Percentiles rank a stretch among this genome's conserved stretches.
Evolutionary conservation across 2,329 filamentous ascomycete species (phyloP).

Genomic region (Neurospora sp.): DNA sequence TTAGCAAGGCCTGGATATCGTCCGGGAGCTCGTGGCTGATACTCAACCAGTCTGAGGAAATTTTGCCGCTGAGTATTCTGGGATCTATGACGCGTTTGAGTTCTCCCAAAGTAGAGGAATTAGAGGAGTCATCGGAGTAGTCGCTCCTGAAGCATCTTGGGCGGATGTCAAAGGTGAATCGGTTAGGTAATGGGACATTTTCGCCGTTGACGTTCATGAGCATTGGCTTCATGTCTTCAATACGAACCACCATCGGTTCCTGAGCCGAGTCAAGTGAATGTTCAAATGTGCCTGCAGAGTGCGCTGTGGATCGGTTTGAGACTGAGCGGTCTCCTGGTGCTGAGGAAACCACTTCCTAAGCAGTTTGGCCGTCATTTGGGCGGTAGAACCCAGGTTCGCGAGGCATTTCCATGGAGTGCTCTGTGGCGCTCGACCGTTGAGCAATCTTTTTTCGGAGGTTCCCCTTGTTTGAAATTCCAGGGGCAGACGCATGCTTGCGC

Average conservation of each 20-base stretch:
- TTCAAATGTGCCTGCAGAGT: neutral
- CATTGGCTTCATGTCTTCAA: slow-evolving; percentile 11
- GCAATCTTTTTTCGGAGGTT: neutral
- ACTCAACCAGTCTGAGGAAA: neutral
- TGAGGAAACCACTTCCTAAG: slow-evolving; percentile 13
- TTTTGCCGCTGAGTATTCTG: neutral
- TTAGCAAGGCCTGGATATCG: neutral
- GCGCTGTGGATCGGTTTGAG: neutral
- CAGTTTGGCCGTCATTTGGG: slow-evolving; percentile 3
- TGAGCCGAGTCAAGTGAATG: neutral
- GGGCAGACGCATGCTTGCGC: slow-evolving; percentile 10
- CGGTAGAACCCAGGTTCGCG: slow-evolving; percentile 3
- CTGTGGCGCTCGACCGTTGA: slow-evolving; percentile 1
- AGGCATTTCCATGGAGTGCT: slow-evolving; percentile 1
- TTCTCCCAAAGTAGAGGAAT: slow-evolving; percentile 1
- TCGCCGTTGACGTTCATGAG: slow-evolving; percentile 12
- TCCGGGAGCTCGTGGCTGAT: neutral
- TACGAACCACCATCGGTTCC: slow-evolving; percentile 8
- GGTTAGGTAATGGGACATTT: slow-evolving; percentile 11
- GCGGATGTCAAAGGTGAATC: slow-evolving; percentile 13
- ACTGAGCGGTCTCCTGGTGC: slow-evolving; percentile 6
- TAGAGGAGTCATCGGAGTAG: neutral
- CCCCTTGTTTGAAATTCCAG: neutral
- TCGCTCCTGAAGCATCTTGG: slow-evolving; percentile 1
- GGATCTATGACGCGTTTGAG: slow-evolving; percentile 4